Conservation (phyloP, 2,329 filamentous ascomycete species). For the Calonectria pteridis region DNA sequence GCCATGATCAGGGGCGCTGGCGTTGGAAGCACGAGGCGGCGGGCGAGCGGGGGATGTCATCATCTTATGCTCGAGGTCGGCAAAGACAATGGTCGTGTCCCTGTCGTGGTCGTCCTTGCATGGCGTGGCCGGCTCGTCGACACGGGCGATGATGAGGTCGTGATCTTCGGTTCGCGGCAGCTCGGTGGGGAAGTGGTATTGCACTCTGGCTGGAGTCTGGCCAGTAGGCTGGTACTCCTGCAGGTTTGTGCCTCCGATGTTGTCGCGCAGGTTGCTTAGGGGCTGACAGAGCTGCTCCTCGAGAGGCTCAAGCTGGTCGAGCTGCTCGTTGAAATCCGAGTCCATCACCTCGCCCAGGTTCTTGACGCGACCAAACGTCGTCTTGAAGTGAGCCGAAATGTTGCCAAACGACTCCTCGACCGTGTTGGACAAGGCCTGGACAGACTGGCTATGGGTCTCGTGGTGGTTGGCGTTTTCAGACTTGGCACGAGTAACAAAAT, state of each 20-base stretch:
- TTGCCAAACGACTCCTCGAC: conserved; percentile 80
- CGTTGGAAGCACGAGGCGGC: conserved; percentile 45
- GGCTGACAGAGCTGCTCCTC: conserved; percentile 73
- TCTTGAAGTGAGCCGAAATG: conserved; percentile 77
- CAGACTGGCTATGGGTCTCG: conserved; percentile 73
- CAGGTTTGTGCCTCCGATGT: conserved; percentile 74
- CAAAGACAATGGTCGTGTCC: conserved; percentile 57
- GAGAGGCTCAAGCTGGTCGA: conserved; percentile 72
- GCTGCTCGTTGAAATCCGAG: conserved; percentile 68
- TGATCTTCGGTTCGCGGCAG: conserved; percentile 78
- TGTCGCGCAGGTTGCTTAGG: conserved; percentile 76
- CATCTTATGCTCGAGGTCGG: conserved; percentile 50
- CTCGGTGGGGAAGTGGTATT: conserved; percentile 83
- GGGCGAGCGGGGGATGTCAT: conserved; percentile 49
- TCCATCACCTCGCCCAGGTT: conserved; percentile 77
- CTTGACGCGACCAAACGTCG: conserved; percentile 76
- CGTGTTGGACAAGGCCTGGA: conserved; percentile 74
- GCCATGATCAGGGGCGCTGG: conserved; percentile 43
- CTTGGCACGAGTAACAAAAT: conserved; percentile 87
- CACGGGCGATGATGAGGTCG: conserved; percentile 57
- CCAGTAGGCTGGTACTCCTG: conserved; percentile 89
- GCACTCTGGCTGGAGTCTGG: conserved; percentile 82
- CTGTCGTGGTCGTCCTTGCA: conserved; percentile 47
- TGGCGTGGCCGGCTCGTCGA: conserved; percentile 49
- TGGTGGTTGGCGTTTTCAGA: conserved; percentile 85